phyloP scores from a whole-genome alignment of 2,329 filamentous ascomycete genomes.

The Diaporthe longicolla region DNA sequence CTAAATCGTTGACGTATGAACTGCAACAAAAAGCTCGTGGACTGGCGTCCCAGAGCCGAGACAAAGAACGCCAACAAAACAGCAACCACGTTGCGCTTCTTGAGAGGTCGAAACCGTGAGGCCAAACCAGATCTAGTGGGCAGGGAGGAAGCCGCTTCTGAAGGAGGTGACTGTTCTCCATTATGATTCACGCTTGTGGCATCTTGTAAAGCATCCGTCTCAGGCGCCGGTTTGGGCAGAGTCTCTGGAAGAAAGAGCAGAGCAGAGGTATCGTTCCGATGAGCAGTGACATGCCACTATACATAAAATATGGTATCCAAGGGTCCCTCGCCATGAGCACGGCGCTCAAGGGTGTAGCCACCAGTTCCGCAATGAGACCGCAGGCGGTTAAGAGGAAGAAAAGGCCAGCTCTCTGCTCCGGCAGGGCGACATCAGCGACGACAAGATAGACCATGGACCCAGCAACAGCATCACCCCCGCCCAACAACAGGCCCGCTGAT shows the following conservation, averaged over 20 bases:
- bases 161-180: neutral
- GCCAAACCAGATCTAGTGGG: neutral
- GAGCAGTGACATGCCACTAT: constrained; percentile 6
- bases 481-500: constrained; percentile 1
- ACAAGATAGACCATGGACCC: constrained; percentile 21
- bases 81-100: constrained; percentile 25
- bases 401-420: constrained; percentile 14
- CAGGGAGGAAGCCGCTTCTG: neutral
- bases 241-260: constrained; percentile 26
- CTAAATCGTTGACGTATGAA: constrained; percentile 17
- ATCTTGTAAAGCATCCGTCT: neutral
- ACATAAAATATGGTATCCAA: constrained; percentile 29
- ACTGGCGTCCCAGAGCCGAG: constrained; percentile 30
- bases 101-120: constrained; percentile 11
- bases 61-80: constrained; percentile 26
- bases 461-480: constrained; percentile 12
- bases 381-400: constrained; percentile 30
- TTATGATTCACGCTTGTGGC: too few relatives aligned
- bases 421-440: constrained; percentile 17
- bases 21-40: constrained; percentile 26
- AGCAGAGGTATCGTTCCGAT: constrained; percentile 4
- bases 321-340: constrained; percentile 24
- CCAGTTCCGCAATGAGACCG: constrained; percentile 1
- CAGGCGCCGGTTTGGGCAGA: neutral
- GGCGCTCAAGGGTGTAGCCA: constrained; percentile 25